These are phyloP conservation scores for Rhizoctonia solani DNA, from an alignment of 1,284 basidiomycete species.

Conservation along the genomic window DNA sequence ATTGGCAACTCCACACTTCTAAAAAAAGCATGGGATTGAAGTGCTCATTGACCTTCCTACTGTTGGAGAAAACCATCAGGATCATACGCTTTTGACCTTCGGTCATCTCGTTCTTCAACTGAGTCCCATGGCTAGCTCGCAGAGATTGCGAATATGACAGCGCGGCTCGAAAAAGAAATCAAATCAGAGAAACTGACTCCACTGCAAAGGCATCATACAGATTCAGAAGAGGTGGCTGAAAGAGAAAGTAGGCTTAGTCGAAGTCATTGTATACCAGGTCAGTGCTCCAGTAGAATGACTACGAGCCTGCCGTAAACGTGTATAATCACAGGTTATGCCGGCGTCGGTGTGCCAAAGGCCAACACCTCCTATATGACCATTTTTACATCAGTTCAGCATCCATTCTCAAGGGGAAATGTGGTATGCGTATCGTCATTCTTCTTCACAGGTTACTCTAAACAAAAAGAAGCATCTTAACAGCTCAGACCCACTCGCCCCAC, in stretches of 20 bases:
- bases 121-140: constrained; percentile 5
- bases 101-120: constrained; percentile 33
- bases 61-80: constrained; percentile 52
- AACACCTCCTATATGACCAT: constrained; percentile 42
- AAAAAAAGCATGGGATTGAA: constrained; percentile 46
- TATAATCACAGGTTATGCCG: constrained; percentile 3
- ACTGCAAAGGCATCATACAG: constrained; percentile 3
- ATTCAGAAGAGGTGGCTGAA: constrained; percentile 16
- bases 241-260: constrained; percentile 40
- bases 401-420: constrained; percentile 41
- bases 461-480: constrained; percentile 14
- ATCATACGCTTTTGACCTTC: constrained; percentile 44
- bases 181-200: not conserved
- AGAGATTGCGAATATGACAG: not conserved
- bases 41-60: constrained; percentile 48
- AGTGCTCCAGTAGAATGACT: not conserved
- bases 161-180: not conserved
- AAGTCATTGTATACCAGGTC: constrained; percentile 39
- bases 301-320: not conserved
- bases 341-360: constrained; percentile 39
- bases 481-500: constrained; percentile 6
- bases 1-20: constrained; percentile 52
- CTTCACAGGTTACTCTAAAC: not conserved
- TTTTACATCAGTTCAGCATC: constrained; percentile 48
- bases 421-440: not conserved